Conservation (phyloP, 768 basidiomycete species). For the Cystobasidium tubakii region DNA sequence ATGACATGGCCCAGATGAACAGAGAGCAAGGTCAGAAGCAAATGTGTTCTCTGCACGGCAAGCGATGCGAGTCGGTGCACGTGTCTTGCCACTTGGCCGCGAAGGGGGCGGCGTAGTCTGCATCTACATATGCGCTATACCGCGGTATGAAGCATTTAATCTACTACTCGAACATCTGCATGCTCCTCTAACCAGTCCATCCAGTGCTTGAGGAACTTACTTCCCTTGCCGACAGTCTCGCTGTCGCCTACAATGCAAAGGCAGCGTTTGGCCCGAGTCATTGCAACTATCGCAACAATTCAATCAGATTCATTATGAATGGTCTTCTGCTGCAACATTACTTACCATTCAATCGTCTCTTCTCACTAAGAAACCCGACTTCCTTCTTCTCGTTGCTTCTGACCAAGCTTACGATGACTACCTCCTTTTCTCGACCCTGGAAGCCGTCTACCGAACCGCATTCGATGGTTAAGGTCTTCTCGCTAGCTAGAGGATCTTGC, state of each 20-base stretch:
- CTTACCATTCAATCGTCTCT: slow-evolving; percentile 36
- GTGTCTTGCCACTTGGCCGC: too few species aligned
- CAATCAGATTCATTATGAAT: too few species aligned
- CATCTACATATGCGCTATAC: too few species aligned
- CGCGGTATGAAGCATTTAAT: too few species aligned
- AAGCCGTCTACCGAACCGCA: slow-evolving; percentile 94
- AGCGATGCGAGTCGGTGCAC: too few species aligned
- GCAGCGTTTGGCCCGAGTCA: slow-evolving; percentile 39
- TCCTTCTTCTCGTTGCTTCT: slow-evolving; percentile 69
- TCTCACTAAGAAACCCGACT: slow-evolving; percentile 34
- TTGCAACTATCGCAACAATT: slow-evolving; percentile 14
- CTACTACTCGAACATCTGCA: slow-evolving; percentile 65
- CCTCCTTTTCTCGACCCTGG: slow-evolving; percentile 95
- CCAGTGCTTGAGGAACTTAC: slow-evolving; percentile 80
- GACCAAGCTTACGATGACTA: slow-evolving; percentile 84
- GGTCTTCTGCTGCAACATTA: neutral
- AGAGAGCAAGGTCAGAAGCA: too few species aligned
- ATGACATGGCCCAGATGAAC: too few species aligned
- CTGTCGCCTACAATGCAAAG: slow-evolving; percentile 75
- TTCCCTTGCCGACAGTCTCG: slow-evolving; percentile 77
- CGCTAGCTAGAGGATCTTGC: neutral
- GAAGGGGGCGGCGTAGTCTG: too few species aligned
- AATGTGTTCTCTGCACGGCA: too few species aligned
- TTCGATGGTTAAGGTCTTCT: slow-evolving; percentile 56
- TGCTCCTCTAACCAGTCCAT: slow-evolving; percentile 80